A percentile compares a stretch with the other conserved stretches of the same genome.
These are phyloP conservation scores for Claviceps spartinae DNA, from an alignment of 2,329 filamentous ascomycete genomes.

Conservation along the genomic window DNA sequence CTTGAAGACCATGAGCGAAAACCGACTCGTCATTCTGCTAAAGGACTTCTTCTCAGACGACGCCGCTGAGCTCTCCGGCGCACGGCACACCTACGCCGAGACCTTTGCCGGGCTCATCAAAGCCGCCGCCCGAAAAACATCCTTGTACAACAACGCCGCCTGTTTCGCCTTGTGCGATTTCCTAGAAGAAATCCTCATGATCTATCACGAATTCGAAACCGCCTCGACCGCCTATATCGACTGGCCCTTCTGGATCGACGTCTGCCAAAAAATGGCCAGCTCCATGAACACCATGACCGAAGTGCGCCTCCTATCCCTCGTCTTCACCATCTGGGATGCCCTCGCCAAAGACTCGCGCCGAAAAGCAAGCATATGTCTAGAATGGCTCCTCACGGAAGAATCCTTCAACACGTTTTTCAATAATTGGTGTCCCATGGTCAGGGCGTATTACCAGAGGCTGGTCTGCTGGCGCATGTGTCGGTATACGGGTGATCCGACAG, in stretches of 20 bases:
- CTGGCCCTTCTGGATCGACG: conserved; percentile 76
- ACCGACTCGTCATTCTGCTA: conserved; percentile 68
- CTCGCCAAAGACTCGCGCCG: conserved; percentile 50
- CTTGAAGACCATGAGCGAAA: conserved; percentile 74
- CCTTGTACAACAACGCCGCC: conserved; percentile 66
- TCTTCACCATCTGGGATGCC: conserved; percentile 69
- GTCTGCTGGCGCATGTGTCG: conserved; percentile 81
- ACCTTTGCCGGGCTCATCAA: conserved; percentile 62
- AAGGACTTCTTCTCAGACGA: conserved; percentile 58
- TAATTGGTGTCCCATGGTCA: conserved; percentile 92
- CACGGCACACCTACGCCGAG: conserved; percentile 59
- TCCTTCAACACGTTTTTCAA: conserved; percentile 75
- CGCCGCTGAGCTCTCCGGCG: conserved; percentile 22
- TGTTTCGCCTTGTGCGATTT: conserved; percentile 90
- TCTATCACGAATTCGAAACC: conserved; percentile 37
- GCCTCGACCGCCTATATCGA: conserved; percentile 43
- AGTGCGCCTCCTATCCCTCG: conserved; percentile 67
- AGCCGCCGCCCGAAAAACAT: conserved; percentile 60
- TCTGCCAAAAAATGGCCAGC: conserved; percentile 63
- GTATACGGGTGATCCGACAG: conserved; percentile 54
- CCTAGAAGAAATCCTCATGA: conserved; percentile 64
- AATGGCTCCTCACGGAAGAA: conserved; percentile 61
- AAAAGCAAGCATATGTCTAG: conserved; percentile 57
- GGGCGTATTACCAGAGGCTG: conserved; percentile 82
- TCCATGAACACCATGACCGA: conserved; percentile 86